Evolutionary conservation across 1,284 basidiomycete species (phyloP), one percentile per base, ranked within the genome.

Genomic region (Moesziomyces parantarcticus): DNA sequence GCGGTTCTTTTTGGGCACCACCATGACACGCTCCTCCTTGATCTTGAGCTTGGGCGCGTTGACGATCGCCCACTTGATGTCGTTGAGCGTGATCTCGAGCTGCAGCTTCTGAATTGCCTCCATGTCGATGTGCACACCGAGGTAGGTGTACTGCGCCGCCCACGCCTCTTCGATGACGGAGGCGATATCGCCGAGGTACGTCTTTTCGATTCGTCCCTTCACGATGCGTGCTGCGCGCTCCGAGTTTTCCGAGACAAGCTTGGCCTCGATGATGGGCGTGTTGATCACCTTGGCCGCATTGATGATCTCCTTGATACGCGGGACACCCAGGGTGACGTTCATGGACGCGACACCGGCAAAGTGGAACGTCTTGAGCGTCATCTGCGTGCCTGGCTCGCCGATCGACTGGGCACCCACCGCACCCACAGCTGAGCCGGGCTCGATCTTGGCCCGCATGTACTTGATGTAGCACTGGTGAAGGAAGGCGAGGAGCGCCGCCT

Each of bases 281-380:
- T 92, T 96, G 85, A 99, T 99, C 46, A 88, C 85, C 85, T 98
- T 99, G 42, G 96, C 93, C 3, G 95, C 97, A 78, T 99, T 99
- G 87, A 99, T 99, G 79, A 99, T 99, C 85, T 99, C 97, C 86
- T 99, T 99, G 86, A 99, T 99, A 84, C 97, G 95, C 22, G 97
- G 97, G 13, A 99, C 97, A 87, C 97, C 97, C 42, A 99, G 89
- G 1, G 97, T 99, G 76, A 99, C 94, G 86, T 98, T 99, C 97
- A 99, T 99, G 36, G 95, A 97, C 13, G 97, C 97, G 72, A 99
- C 95, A 87, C 97, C 97, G 80, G 97, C 97, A 86, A 99, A 99
- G 88, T 99, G 97, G 90, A 99, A 99, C 65, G 97, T 99, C 86
- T 99, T 99, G 75, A 99, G 86, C 8, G 97, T 99, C 97, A 99